Percentiles rank a stretch among this genome's conserved stretches.
phyloP scores from a whole-genome alignment of 306 rosid species.

The Clitoria ternatea region DNA sequence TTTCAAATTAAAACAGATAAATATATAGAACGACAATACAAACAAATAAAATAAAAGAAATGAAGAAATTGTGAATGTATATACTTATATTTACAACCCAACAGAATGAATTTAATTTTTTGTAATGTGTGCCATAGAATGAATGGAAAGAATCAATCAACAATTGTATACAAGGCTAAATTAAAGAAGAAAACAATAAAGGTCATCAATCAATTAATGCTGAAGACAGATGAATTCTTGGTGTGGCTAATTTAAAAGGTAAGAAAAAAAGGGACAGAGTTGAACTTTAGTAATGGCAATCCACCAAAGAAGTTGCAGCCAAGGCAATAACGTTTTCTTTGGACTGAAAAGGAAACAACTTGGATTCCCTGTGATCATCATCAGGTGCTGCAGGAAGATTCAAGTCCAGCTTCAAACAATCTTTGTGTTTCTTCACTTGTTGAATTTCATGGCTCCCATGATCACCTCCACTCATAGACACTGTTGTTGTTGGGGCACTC shows the following conservation, averaged over 20 bases:
- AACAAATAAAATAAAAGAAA: neutral
- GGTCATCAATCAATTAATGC: conserved; percentile 6
- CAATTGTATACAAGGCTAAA: conserved; percentile 26
- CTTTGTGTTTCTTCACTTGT: conserved; percentile 34
- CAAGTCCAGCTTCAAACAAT: conserved; percentile 56
- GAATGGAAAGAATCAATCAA: conserved; percentile 51
- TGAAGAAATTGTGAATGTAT: conserved; percentile 5
- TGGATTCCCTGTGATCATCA: conserved; percentile 43
- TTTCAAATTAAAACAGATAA: neutral
- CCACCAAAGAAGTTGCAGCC: conserved; percentile 71
- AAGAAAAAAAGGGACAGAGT: neutral
- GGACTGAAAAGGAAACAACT: conserved; percentile 36
- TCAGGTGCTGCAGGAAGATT: conserved; percentile 93
- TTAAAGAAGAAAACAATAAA: neutral
- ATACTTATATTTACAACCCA: neutral
- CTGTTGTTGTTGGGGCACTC: neutral
- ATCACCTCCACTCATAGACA: conserved; percentile 3
- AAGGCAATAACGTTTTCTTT: conserved; percentile 55
- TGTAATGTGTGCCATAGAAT: conserved; percentile 6
- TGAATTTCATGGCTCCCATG: neutral
- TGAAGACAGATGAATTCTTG: conserved; percentile 1
- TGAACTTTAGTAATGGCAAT: conserved; percentile 59
- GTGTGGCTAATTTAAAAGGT: conserved; percentile 3
- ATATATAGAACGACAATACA: neutral
- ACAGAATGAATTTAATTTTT: conserved; percentile 20